phyloP scores from a whole-genome alignment of 495 filamentous ascomycete species.

The Venustampulla echinocandica region DNA sequence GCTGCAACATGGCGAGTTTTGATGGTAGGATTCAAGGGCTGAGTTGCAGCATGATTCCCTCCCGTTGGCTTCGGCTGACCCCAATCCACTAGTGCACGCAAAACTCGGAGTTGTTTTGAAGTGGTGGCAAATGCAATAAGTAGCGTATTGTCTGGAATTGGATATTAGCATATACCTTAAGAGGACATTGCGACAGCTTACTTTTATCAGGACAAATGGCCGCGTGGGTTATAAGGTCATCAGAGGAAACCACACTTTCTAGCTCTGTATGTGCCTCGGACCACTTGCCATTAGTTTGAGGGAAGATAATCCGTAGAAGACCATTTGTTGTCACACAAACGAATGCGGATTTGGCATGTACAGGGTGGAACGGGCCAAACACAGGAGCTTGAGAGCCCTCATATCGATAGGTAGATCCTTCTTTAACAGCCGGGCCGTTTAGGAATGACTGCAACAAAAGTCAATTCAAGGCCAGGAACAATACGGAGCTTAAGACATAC shows the following conservation, averaged over 20 bases:
- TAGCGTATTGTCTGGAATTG: conserved; percentile 38
- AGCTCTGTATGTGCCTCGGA: conserved; percentile 58
- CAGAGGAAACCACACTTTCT: conserved; percentile 57
- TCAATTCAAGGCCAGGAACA: conserved; percentile 1
- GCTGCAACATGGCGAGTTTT: conserved; percentile 41
- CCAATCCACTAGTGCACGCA: conserved; percentile 52
- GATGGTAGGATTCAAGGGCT: conserved; percentile 33
- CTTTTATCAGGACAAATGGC: conserved; percentile 65
- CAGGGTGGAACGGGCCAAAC: conserved; percentile 60
- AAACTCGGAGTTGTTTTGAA: conserved; percentile 56
- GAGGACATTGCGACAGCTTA: conserved; percentile 24
- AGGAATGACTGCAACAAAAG: conserved; percentile 14
- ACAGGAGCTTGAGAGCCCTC: conserved; percentile 40
- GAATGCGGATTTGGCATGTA: conserved; percentile 54
- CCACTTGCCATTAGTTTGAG: conserved; percentile 59
- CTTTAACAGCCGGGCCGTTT: conserved; percentile 38
- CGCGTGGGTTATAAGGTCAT: conserved; percentile 71
- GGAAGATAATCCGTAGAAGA: conserved; percentile 55
- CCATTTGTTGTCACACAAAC: conserved; percentile 64
- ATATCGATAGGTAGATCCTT: conserved; percentile 35
- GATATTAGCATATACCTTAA: conserved; percentile 1
- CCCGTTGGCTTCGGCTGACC: conserved; percentile 33
- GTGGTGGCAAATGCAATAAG: conserved; percentile 57
- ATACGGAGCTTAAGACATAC: conserved; percentile 29
- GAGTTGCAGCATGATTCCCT: conserved; percentile 26